Evolutionary conservation across 1,284 basidiomycete genomes (phyloP).

Genomic region (Anthracocystis walkeri): DNA sequence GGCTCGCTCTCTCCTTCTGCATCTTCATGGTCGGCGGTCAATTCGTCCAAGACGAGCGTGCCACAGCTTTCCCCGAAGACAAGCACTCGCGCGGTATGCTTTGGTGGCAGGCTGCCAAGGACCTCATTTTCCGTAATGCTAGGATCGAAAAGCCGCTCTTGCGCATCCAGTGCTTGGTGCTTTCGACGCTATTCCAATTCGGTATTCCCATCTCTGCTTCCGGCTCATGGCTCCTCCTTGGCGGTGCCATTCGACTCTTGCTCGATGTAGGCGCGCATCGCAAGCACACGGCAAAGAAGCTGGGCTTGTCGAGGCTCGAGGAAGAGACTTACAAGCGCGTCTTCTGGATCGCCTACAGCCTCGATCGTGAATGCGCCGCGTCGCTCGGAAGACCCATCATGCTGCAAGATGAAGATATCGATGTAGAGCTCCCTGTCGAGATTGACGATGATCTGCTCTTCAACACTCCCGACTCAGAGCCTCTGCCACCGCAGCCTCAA

Average conservation of each 20-base stretch:
- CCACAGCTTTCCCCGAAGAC: conserved; percentile 22
- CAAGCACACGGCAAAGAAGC: conserved; percentile 47
- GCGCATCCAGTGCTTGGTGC: conserved; percentile 33
- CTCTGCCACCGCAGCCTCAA: conserved; percentile 39
- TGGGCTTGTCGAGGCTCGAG: conserved; percentile 42
- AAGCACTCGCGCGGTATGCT: conserved; percentile 39
- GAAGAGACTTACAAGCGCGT: conserved; percentile 53
- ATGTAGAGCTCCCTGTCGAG: conserved; percentile 55
- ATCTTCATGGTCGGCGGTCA: conserved; percentile 56
- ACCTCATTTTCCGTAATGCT: conserved; percentile 15
- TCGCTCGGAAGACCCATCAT: conserved; percentile 57
- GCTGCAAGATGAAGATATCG: conserved; percentile 64
- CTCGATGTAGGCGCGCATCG: conserved; percentile 60
- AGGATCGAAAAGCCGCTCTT: conserved; percentile 25
- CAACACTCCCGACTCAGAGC: conserved; percentile 34
- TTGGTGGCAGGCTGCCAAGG: conserved; percentile 44
- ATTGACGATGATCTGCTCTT: conserved; percentile 57
- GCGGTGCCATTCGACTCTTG: conserved; percentile 48
- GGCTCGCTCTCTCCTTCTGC: conserved; percentile 40
- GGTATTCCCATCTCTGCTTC: conserved; percentile 45
- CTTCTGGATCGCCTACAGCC: conserved; percentile 60
- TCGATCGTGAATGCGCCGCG: conserved; percentile 54
- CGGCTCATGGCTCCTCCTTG: conserved; percentile 49
- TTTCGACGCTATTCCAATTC: conserved; percentile 40
- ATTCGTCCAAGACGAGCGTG: conserved; percentile 42